Base-by-base conservation (phyloP, 805 yeast genomes). In the Kregervanrija pseudodelftensis region DNA sequence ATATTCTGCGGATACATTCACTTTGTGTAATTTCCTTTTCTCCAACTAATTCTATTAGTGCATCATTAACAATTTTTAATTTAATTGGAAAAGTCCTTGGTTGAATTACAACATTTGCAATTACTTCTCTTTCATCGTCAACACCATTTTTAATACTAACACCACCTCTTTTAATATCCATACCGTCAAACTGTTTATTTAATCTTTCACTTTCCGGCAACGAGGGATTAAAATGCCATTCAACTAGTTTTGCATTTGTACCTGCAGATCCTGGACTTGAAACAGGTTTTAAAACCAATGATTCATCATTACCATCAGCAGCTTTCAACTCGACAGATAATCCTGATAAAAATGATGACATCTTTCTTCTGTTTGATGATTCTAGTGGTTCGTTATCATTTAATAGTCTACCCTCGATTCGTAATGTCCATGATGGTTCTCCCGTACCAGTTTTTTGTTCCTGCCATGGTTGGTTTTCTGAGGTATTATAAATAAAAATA, bases 381-480 rank as follows among this genome's bases (percentile, higher is more conserved):
- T 72, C 76, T 1, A 71, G 72, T 9, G 71, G 67, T 42, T 69
- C 73, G 8, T 59, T 59, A 54, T 60, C 64, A 51, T 74, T 67
- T 14, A 90, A 66, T 17, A 87, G 66, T 47, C 90, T 71, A 11
- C 99, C 99, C 64, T 93, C 98, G 22, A 93, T 76, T 46, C 95
- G 73, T 52, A 91, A 72, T 1, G 93, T 84, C 97, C 97, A 91
- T 1, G 77, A 61, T 3, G 86, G 74, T 3, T 54, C 59, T 36
- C 45, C 32, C 33, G 46, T 13, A 38, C 49, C 38, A 46, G 56
- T 38, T 46, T 59, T 41, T 44, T 43, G 47, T 14, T 47, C 44
- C 60, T 85, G 91, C 98, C 98, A 93, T 37, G 91, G 86, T 66
- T 91, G 98, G 60, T 86, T 85, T 49, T 82, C 85, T 30, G 84